Base-by-base conservation (phyloP, 2,329 filamentous ascomycete genomes). In the Ceratocystiopsis minuta region DNA sequence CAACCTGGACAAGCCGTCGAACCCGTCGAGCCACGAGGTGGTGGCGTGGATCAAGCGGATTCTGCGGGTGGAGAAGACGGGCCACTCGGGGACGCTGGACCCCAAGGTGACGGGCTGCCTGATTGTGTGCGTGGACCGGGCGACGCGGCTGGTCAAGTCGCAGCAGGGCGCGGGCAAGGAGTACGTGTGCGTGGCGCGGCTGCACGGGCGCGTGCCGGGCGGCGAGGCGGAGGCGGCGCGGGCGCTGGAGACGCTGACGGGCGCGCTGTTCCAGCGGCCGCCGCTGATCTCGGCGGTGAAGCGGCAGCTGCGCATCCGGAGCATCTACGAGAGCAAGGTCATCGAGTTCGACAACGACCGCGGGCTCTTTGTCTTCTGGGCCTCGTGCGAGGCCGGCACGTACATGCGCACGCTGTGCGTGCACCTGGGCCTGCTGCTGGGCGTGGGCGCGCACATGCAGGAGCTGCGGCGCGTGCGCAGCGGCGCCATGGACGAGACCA, bases 21-120 rank as follows among this genome's bases (percentile, higher is more conserved):
- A 98, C 68, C 88, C 88, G 42, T 95, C 87, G 52, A 90, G 81
- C 56, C 90, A 98, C 72, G 90, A 98, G 70, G 90, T 98, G 51
- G 90, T 98, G 57, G 88, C 90, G 51, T 98, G 90, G 90, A 82
- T 96, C 54, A 98, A 98, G 79, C 80, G 88, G 54, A 96, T 96
- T 55, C 72, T 98, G 43, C 79, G 81, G 57, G 78, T 81, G 49
- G 88, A 98, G 60, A 95, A 96, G 68, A 98, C 90, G 47, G 90
- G 90, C 52, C 90, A 98, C 74, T 94, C 86, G 53, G 90, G 90
- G 60, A 98, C 90, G 48, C 81, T 98, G 54, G 90, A 98, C 43
- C 88, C 88, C 57, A 96, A 95, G 67, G 90, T 98, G 57, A 98
- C 57, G 9, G 58, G 58, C 38, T 60, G 57, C 43, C 52, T 60